Base-by-base conservation (phyloP, 306 rosid species). In the Arachis hypogaea region DNA sequence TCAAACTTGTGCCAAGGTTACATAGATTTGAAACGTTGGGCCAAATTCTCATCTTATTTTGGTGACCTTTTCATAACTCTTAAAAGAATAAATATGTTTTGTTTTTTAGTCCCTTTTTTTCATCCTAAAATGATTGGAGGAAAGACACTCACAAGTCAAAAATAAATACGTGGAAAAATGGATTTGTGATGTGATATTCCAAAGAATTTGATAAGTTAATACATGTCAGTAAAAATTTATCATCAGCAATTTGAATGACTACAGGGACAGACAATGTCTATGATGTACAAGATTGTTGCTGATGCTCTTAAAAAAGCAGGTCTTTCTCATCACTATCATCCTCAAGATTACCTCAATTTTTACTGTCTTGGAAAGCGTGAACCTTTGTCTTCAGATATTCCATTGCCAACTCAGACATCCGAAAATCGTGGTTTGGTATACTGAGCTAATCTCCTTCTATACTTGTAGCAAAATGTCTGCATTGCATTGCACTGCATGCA, bases 301-400 rank as follows among this genome's bases (percentile, higher is more conserved):
- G 83, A 84, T 70, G 89, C 90, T 58, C 90, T 90, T 62, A 36
- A 60, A 75, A 80, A 79, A 18, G 80, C 73, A 71, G 92, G 90
- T 59, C 84, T 90, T 18, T 84, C 88, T 1, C 63, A 81, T 57
- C 4, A 44, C 63, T 78, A 63, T 66, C 89, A 87, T 82, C 92
- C 96, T 4, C 86, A 69, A 59, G 92, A 87, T 82, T 90, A 80
- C 80, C 80, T 90, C 58, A 90, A 84, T 58, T 90, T 90, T 79
- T 90, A 87, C 56, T 90, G 96, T 72, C 92, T 90, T 55, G 96
- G 96, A 50, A 87, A 81, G 65, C 84, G 87, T 28, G 96, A 87
- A 72, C 60, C 74, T 63, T 60, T 77, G 49, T 41, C 66, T 52
- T 7, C 59, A 2, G 54, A 67, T 43, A 2, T 9, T 45, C 11